These are phyloP conservation scores for Apostasia shenzhenica DNA, from an alignment of 106 monocot genomes.

Conservation along the genomic window DNA sequence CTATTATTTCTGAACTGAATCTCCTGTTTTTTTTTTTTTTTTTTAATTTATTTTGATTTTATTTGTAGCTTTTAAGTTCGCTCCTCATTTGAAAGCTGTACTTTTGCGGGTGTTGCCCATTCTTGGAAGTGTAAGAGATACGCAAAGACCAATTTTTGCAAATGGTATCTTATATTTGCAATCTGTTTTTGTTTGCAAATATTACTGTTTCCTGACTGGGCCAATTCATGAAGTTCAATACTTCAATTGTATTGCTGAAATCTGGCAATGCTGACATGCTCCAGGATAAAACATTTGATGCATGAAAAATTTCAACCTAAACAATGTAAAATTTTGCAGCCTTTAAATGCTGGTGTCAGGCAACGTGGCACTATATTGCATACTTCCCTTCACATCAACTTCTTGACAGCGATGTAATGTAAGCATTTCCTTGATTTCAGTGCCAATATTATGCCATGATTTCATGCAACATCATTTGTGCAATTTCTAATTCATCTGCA, in stretches of 20 bases:
- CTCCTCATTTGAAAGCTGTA: conserved; percentile 77
- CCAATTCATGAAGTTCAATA: neutral
- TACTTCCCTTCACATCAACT: conserved; percentile 49
- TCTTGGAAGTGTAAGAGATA: conserved; percentile 76
- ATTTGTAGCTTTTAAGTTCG: conserved; percentile 80
- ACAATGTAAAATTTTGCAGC: conserved; percentile 27
- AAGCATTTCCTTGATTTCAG: conserved; percentile 20
- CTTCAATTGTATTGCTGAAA: neutral
- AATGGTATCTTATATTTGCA: conserved; percentile 55
- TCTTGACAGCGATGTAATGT: conserved; percentile 89
- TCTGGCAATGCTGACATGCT: neutral
- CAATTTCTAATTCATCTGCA: conserved; percentile 18
- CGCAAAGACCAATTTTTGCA: conserved; percentile 75
- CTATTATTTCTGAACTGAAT: conserved; percentile 2
- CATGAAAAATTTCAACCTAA: no score
- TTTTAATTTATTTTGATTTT: conserved; percentile 2
- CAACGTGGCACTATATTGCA: conserved; percentile 60
- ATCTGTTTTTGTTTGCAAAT: neutral
- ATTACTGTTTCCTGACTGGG: neutral
- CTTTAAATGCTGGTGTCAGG: conserved; percentile 93
- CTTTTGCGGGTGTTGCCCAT: conserved; percentile 79
- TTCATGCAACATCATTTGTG: neutral
- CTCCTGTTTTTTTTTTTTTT: neutral
- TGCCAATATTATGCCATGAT: neutral
- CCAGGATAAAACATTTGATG: no score